phyloP scores from a whole-genome alignment of 2,329 filamentous ascomycete species.

The Pseudocercospora cruenta region DNA sequence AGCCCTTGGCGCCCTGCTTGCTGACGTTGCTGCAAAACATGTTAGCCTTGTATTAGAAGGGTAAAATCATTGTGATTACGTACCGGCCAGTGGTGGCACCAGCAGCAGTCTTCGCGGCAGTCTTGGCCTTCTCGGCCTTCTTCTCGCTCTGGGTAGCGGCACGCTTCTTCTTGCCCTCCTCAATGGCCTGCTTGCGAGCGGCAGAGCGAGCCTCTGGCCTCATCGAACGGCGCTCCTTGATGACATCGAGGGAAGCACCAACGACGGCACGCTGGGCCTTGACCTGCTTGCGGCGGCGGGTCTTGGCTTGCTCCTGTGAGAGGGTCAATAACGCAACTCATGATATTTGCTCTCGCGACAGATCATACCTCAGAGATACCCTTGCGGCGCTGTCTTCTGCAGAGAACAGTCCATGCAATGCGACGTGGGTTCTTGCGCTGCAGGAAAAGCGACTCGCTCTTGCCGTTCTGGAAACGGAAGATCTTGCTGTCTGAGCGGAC shows the following conservation, averaged over 20 bases:
- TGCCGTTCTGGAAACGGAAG: constrained; percentile 99
- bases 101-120: constrained; percentile 74
- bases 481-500: constrained; percentile 99
- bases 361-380: constrained; percentile 97
- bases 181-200: constrained; percentile 86
- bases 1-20: constrained; percentile 97
- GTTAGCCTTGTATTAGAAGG: neutral
- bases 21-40: constrained; percentile 65
- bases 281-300: constrained; percentile 96
- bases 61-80: constrained; percentile 22
- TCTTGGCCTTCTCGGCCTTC: constrained; percentile 99
- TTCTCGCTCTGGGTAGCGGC: constrained; percentile 81
- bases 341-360: neutral
- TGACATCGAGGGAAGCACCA: constrained; percentile 98
- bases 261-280: constrained; percentile 99
- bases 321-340: constrained; percentile 23
- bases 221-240: constrained; percentile 96
- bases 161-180: constrained; percentile 99
- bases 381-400: constrained; percentile 99
- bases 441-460: constrained; percentile 99
- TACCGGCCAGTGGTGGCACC: constrained; percentile 70
- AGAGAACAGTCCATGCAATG: constrained; percentile 98
- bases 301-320: constrained; percentile 96
- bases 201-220: constrained; percentile 94
- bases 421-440: constrained; percentile 99